Evolutionary conservation across 2,329 filamentous ascomycete genomes (phyloP).

Genomic region (Alternaria longipes): DNA sequence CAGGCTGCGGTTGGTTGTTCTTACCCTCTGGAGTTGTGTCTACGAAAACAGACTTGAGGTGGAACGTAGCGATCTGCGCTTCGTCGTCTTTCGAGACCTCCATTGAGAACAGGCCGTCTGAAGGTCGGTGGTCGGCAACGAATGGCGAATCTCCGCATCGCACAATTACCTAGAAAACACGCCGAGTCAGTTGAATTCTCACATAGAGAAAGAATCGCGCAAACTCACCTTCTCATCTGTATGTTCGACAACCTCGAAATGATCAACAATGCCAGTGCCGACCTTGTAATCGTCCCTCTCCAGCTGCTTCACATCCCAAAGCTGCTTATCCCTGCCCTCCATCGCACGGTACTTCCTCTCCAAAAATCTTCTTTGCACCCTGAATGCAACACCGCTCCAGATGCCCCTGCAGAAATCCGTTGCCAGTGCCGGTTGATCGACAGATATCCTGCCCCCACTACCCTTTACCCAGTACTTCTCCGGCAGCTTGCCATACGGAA

Average conservation of each 20-base stretch:
- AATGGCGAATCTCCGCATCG: constrained; percentile 52
- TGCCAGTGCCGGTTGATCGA: constrained; percentile 42
- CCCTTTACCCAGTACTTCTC: constrained; percentile 29
- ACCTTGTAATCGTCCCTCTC: constrained; percentile 45
- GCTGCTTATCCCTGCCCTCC: constrained; percentile 40
- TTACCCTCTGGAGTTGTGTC: constrained; percentile 51
- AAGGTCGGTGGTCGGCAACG: constrained; percentile 38
- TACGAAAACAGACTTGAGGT: constrained; percentile 53
- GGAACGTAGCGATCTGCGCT: constrained; percentile 49
- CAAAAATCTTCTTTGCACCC: constrained; percentile 47
- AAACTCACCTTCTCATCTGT: constrained; percentile 45
- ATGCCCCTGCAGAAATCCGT: constrained; percentile 51
- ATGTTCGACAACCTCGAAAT: constrained; percentile 54
- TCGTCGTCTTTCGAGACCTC: constrained; percentile 51
- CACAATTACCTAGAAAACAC: constrained; percentile 42
- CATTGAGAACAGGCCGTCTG: constrained; percentile 52
- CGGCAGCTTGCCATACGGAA: constrained; percentile 47
- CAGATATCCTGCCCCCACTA: constrained; percentile 25
- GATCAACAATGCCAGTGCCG: constrained; percentile 51
- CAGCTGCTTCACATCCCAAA: constrained; percentile 50
- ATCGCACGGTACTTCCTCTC: constrained; percentile 49
- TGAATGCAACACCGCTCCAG: constrained; percentile 50
- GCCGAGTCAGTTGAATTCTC: constrained; percentile 13
- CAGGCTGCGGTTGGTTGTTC: constrained; percentile 37
- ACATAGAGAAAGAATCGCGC: not conserved